A percentile compares a stretch with the other conserved stretches of the same genome.
Conservation (phyloP, 768 basidiomycete species). For the Saitozyma sp. region DNA sequence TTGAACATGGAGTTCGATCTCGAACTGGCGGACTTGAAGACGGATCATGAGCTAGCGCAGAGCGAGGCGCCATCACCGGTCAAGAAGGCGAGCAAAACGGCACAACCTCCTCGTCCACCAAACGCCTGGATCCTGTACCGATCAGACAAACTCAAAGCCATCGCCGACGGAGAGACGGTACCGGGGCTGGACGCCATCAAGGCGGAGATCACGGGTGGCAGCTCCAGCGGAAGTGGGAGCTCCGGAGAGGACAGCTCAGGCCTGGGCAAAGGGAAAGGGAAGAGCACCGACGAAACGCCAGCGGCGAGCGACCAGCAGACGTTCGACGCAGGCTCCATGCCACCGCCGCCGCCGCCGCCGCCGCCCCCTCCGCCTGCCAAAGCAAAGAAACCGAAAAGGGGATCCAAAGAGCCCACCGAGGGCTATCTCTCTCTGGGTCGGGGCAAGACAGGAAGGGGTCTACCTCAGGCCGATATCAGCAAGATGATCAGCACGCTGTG, state of each 20-base stretch:
- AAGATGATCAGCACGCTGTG: slow-evolving; percentile 66
- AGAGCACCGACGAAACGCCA: slow-evolving; percentile 3
- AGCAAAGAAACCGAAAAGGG: slow-evolving; percentile 32
- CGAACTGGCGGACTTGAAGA: neutral
- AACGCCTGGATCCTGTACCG: slow-evolving; percentile 85
- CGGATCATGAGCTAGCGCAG: neutral
- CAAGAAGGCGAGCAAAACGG: neutral
- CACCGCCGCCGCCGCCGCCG: slow-evolving; percentile 18
- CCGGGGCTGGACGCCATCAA: slow-evolving; percentile 34
- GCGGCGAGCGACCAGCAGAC: slow-evolving; percentile 20
- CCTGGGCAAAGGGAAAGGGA: neutral
- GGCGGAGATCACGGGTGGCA: slow-evolving; percentile 18
- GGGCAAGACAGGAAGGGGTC: slow-evolving; percentile 49
- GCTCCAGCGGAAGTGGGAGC: neutral
- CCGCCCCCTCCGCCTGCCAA: slow-evolving; percentile 23
- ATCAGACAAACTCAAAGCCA: slow-evolving; percentile 59
- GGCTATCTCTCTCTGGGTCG: slow-evolving; percentile 27
- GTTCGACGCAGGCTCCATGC: too few relatives aligned
- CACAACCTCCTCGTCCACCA: slow-evolving; percentile 62
- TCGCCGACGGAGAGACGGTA: slow-evolving; percentile 45
- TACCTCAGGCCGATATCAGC: slow-evolving; percentile 66
- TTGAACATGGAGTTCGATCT: neutral
- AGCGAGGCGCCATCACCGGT: neutral
- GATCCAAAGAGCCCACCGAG: slow-evolving; percentile 29
- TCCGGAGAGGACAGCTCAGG: neutral